Percentiles rank a stretch among this genome's conserved stretches.
phyloP scores from a whole-genome alignment of 2,329 filamentous ascomycete genomes.

The Venturia effusa region DNA sequence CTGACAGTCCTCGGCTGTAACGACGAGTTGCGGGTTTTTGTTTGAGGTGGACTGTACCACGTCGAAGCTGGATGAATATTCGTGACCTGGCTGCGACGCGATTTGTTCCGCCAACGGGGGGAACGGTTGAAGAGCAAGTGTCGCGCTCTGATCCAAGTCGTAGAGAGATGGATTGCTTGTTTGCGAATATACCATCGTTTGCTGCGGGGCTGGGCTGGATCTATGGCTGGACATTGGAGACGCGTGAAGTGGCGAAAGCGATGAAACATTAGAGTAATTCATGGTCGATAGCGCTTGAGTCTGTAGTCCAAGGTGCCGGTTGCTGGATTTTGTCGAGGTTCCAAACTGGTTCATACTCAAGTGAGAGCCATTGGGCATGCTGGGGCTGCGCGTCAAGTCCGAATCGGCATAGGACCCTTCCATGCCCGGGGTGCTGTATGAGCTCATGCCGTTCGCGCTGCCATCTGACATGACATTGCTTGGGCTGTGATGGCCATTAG shows the following conservation, averaged over 20 bases:
- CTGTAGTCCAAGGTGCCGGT: not conserved
- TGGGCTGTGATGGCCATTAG: slow-evolving; percentile 26
- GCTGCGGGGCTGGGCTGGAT: not conserved
- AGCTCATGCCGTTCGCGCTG: slow-evolving; percentile 2
- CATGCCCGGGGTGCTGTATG: slow-evolving; percentile 3
- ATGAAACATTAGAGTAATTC: not conserved
- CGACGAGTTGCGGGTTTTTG: slow-evolving; percentile 11
- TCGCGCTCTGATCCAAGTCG: not conserved
- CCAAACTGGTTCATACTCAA: not conserved
- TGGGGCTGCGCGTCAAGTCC: not conserved
- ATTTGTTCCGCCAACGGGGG: not conserved
- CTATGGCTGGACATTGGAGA: slow-evolving; percentile 2
- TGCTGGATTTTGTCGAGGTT: not conserved
- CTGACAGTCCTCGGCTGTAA: slow-evolving; percentile 6
- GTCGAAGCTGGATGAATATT: slow-evolving; percentile 14
- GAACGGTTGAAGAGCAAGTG: not conserved
- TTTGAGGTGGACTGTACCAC: slow-evolving; percentile 23
- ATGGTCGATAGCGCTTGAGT: not conserved
- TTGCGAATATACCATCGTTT: not conserved
- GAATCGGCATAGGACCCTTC: not conserved
- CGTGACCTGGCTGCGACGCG: not conserved
- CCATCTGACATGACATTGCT: slow-evolving; percentile 19
- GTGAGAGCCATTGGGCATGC: not conserved
- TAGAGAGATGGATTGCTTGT: not conserved
- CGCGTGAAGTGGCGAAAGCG: not conserved